Base-by-base conservation (phyloP, 208 protist species). In the Trypanosoma theileri region DNA sequence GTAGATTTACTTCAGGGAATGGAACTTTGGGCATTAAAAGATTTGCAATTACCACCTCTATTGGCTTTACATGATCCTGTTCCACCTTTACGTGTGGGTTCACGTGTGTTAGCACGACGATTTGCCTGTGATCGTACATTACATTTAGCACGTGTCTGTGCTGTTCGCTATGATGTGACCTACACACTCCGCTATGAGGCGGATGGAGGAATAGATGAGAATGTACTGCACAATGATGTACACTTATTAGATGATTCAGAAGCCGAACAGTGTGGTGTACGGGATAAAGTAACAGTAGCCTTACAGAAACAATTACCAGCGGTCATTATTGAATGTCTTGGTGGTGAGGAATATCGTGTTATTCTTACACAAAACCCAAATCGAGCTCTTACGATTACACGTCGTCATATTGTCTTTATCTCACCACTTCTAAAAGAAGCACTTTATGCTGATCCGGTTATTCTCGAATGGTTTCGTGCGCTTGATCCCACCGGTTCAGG, bases 401-500 rank as follows among this genome's bases (percentile, higher is more conserved):
- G 73, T 46, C 48, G 71, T 42, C 73, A 94, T 55, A 82, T 94
- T 52, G 76, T 91, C 9, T 86, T 88, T 14, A 82, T 91, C 31
- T 45, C 59, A 22, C 84, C 82, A 6, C 60, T 89, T 17, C 67
- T 89, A 11, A 88, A 92, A 12, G 84, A 79, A 4, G 81, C 91
- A 42, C 92, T 99, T 55, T 94, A 97, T 17, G 91, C 81, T 0
- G 71, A 81, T 50, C 96, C 97, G 3, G 82, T 98, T 35, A 70
- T 99, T 16, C 93, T 99, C 2, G 73, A 98, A 4, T 98, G 88
- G 61, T 98, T 99, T 82, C 94, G 96, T 40, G 98, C 93, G 13
- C 97, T 99, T 41, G 98, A 99, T 84, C 88, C 96, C 13, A 98
- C 89, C 2, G 85, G 94, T 40, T 66, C 68, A 4, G 84, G 87